Evolutionary conservation across 768 basidiomycete genomes (phyloP), one percentile per base, ranked within the genome.

Genomic region (Trametes cingulata): DNA sequence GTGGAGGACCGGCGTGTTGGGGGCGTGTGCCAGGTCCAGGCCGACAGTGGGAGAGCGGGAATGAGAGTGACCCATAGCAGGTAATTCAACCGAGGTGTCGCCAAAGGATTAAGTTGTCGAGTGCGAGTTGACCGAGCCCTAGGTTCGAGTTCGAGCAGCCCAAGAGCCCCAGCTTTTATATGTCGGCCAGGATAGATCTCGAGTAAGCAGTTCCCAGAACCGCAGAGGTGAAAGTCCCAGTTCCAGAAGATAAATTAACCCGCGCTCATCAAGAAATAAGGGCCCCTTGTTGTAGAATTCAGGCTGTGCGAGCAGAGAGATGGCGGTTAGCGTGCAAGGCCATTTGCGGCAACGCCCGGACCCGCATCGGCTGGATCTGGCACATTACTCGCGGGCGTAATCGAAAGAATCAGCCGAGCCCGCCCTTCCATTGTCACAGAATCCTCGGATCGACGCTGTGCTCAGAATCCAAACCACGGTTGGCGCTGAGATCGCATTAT

Each of bases 61-160:
- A 52, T 66, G 65, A 50, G 58, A 56, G 65, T 66, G 60, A 54
- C 65, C 65, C 65, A 66, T 66, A 62, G 45, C 39, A 43, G 27
- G 48, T 48, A 52, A 19, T 52, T 41, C 25, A 37, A 43, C 51
- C 35, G 60, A 58, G 60, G 54, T 61, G 60, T 55, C 49, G 42
- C 59, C 53, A 51, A 50, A 46, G 56, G 52, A 51, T 41, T 25
- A 49, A 48, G 51, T 60, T 15, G 52, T 41, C 43, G 37, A 53
- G 52, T 48, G 58, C 39, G 52, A 53, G 58, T 50, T 47, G 51
- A 17, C 56, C 51, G 56, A 62, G 61, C 40, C 33, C 45, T 27
- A 56, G 55, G 52, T 42, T 33, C 47, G 20, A 41, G 42, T 36
- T 36, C 40, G 17, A 20, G 36, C 50, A 25, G 52, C 41, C 55